Conservation (phyloP, 305 asterid genomes). For the Withania somnifera region DNA sequence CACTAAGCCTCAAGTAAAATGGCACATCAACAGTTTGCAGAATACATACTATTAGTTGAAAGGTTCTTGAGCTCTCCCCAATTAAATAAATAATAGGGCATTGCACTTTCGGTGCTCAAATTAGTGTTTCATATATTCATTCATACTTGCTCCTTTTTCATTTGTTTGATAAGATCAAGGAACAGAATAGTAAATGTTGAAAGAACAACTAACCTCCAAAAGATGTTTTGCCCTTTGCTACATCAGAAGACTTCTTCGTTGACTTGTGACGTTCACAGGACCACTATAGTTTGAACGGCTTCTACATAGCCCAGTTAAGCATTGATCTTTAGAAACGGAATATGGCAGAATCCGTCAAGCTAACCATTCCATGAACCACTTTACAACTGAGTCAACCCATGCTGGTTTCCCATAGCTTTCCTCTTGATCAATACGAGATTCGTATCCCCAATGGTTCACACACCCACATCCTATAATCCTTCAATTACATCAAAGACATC, state of each 20-base stretch:
- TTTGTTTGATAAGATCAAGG: background rate
- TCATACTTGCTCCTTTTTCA: background rate
- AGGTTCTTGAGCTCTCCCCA: too few relatives aligned
- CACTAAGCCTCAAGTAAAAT: background rate
- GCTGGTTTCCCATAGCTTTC: too few relatives aligned
- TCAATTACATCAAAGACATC: too few relatives aligned
- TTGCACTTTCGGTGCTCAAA: background rate
- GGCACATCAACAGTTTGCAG: background rate
- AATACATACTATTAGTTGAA: background rate
- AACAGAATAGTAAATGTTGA: slow-evolving; percentile 8
- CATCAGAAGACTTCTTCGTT: background rate
- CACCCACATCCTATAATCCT: too few relatives aligned
- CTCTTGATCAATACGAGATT: too few relatives aligned
- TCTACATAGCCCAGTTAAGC: slow-evolving; percentile 47
- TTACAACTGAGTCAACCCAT: slow-evolving; percentile 78
- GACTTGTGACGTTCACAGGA: background rate
- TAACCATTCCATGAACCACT: slow-evolving; percentile 40
- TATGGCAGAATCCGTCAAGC: slow-evolving; percentile 10
- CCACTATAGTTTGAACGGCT: slow-evolving; percentile 29
- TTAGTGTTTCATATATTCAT: background rate
- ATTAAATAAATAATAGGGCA: too few relatives aligned
- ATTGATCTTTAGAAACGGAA: slow-evolving; percentile 27
- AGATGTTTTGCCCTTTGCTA: slow-evolving; percentile 25
- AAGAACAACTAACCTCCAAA: slow-evolving; percentile 37
- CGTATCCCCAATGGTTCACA: too few relatives aligned